Evolutionary conservation across 306 rosid species (phyloP).

Genomic region (Begonia peltatifolia): DNA sequence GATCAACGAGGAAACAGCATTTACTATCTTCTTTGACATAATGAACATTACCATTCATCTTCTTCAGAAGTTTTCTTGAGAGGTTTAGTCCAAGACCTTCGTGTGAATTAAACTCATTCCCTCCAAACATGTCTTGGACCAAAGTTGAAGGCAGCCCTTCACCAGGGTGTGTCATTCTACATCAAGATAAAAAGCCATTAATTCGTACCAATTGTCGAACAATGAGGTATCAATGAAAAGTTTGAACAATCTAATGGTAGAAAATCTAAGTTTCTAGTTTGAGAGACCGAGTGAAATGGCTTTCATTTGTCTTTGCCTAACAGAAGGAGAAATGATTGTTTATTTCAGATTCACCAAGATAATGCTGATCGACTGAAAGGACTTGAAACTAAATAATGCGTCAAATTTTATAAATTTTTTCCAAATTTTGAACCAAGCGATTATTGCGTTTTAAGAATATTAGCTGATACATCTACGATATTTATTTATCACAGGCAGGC

Average conservation of each 20-base stretch:
- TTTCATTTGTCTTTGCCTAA: neutral
- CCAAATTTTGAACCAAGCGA: too few relatives aligned
- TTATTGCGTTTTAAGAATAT: too few relatives aligned
- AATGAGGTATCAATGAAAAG: neutral
- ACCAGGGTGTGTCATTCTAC: constrained; percentile 63
- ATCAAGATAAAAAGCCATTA: constrained; percentile 3
- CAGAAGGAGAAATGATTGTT: too few relatives aligned
- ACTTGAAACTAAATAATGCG: too few relatives aligned
- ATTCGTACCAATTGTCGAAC: neutral
- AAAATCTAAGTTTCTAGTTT: neutral
- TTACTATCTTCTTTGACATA: constrained; percentile 45
- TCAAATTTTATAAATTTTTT: too few relatives aligned
- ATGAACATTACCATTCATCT: constrained; percentile 51
- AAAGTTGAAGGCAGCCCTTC: constrained; percentile 45
- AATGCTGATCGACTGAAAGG: too few relatives aligned
- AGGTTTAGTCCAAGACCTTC: constrained; percentile 58
- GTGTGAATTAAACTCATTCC: constrained; percentile 38
- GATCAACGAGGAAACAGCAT: constrained; percentile 53
- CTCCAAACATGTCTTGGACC: constrained; percentile 55
- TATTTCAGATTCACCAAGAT: too few relatives aligned
- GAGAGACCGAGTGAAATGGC: neutral
- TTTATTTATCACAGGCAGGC: too few relatives aligned
- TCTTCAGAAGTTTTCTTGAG: constrained; percentile 56
- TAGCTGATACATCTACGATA: too few relatives aligned
- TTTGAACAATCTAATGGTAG: neutral